Evolutionary conservation across 257 asterid species (phyloP), one percentile per base, ranked within the genome.

Genomic region (Schizonepeta tenuifolia): DNA sequence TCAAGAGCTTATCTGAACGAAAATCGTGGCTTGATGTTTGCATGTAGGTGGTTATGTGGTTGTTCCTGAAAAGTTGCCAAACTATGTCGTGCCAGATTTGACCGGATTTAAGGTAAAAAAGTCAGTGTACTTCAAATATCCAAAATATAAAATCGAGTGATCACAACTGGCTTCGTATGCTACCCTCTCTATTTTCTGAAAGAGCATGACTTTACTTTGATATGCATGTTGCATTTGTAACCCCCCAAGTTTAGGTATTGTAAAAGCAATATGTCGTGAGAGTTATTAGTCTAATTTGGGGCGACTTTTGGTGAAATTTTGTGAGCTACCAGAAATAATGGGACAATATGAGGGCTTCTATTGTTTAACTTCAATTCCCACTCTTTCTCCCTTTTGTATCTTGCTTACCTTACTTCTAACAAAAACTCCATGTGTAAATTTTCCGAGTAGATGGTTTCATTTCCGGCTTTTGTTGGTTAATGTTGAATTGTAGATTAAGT

Each of bases 11-110:
- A 47, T 9, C 62, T 49, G 26, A 67, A 28, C 0, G 21, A 58
- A 6, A 28, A 14, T 2, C 20, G 13, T 15, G 21, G 64, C 43
- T 26, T 18, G 58, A 51, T 56, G 21, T 56, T 26, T 41, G 54
- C 51, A 1, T 28, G 80, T 86, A 90, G 97, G 97, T 78, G 93
- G 96, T 63, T 90, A 86, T 71, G 92, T 87, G 22, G 83, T 91
- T 21, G 78, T 86, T 80, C 93, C 81, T 66, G 96, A 92, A 78
- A 89, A 81, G 81, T 85, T 92, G 82, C 96, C 96, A 2, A 83
- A 89, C 83, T 89, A 92, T 56, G 88, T 92, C n/a, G 96, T 92
- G 62, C 97, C 96, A 11, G 96, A 89, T 84, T 78, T 92, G 80
- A 80, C 93, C 2, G 85, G 79, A 70, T 92, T 92, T 87, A 89